Evolutionary conservation across 1,139 yeast species (phyloP), one percentile per base, ranked within the genome.

Genomic region (Pichia sp.): DNA sequence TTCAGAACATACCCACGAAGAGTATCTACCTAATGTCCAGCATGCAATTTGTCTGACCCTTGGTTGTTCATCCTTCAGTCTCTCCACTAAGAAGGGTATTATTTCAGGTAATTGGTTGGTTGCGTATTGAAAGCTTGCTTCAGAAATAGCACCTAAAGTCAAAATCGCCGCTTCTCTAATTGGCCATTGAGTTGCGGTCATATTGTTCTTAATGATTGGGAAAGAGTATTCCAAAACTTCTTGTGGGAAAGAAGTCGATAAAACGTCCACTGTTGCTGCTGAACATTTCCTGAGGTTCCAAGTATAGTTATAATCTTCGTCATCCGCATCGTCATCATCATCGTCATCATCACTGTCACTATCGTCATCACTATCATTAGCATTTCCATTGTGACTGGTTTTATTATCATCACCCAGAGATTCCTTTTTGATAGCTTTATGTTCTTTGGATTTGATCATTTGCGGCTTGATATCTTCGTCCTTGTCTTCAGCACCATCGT

Each of bases 221-320:
- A 90, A 71, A 1, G 87, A 73, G 11, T 77, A 70, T 35, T 73
- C 69, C 41, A 90, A 68, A 3, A 87, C 92, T 48, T 77, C 79
- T 7, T 71, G 73, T 0, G 97, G 92, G 49, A 75, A 72, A 43
- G 73, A 71, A 29, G 80, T 71, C 0, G 97, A 84, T 49, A 92
- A 69, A 2, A 82, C 75, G 62, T 92, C 98, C 41, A 92, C 71
- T 0, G 97, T 83, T 3, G 97, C 95, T 5, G 97, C 97, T 4
- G 95, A 75, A 62, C 97, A 90, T 64, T 90, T 92, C 60, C 98
- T 75, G 49, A 92, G 67, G 56, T 83, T 87, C 98, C 98, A 92
- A 55, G 81, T 90, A 41, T 79, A 79, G 40, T 80, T 90, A 29
- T 72, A 82, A 33, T 80, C 90, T 39, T 79, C 85, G 11, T 77